These are phyloP conservation scores for Xylaria flabelliformis DNA, from an alignment of 495 filamentous ascomycete genomes.

Conservation along the genomic window DNA sequence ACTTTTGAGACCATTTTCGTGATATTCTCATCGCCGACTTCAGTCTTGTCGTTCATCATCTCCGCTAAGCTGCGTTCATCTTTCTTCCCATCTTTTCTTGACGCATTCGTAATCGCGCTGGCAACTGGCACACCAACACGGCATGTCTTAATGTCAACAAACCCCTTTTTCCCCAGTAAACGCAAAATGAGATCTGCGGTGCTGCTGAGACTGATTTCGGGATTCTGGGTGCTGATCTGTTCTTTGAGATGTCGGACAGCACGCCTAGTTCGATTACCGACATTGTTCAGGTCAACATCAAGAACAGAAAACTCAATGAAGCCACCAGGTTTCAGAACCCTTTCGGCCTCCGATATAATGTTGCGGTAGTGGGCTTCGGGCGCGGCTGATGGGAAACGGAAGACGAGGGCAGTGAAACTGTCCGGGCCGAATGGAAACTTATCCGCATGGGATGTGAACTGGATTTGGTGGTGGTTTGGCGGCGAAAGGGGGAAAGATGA, in stretches of 20 bases:
- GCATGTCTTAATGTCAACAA: conserved; percentile 83
- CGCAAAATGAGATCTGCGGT: conserved; percentile 80
- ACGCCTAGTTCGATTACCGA: conserved; percentile 77
- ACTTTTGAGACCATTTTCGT: conserved; percentile 91
- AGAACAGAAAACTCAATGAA: conserved; percentile 87
- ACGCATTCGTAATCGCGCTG: conserved; percentile 61
- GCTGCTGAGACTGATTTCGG: conserved; percentile 71
- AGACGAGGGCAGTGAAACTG: conserved; percentile 83
- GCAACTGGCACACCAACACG: conserved; percentile 89
- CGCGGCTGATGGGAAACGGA: conserved; percentile 83
- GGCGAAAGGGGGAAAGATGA: conserved; percentile 64
- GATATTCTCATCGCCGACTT: conserved; percentile 76
- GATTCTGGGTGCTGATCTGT: conserved; percentile 64
- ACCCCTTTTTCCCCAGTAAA: conserved; percentile 77
- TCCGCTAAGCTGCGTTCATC: conserved; percentile 69
- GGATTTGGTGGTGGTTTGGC: conserved; percentile 84
- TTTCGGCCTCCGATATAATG: conserved; percentile 84
- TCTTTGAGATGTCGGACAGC: conserved; percentile 81
- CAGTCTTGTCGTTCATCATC: conserved; percentile 69
- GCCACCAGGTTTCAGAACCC: conserved; percentile 88
- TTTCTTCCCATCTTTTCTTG: conserved; percentile 43
- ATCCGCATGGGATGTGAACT: conserved; percentile 68
- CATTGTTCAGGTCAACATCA: conserved; percentile 85
- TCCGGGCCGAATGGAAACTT: conserved; percentile 87
- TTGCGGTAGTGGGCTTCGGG: conserved; percentile 78